A percentile compares a stretch with the other conserved stretches of the same genome.
These are phyloP conservation scores for Chaetomiaceae sp. DNA, from an alignment of 2,329 filamentous ascomycete genomes.

Conservation along the genomic window DNA sequence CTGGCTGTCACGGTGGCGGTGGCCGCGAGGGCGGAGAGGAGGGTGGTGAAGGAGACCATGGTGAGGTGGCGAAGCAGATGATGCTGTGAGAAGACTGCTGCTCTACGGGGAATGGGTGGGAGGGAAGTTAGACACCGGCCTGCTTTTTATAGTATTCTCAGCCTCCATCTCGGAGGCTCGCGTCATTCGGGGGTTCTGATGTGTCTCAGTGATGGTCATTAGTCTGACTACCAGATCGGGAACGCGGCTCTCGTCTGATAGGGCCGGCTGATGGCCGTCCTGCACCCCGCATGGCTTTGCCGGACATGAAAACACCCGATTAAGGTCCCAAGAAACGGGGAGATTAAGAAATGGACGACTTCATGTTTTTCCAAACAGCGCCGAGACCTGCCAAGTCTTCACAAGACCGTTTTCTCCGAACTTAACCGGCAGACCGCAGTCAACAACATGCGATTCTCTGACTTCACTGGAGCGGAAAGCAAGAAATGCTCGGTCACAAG, in stretches of 20 bases:
- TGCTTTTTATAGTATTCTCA: not conserved
- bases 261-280: not conserved
- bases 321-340: not conserved
- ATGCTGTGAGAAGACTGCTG: not conserved
- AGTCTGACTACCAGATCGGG: not conserved
- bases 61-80: not conserved
- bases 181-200: too few relatives aligned
- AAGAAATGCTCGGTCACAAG: not conserved
- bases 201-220: not conserved
- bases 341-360: not conserved
- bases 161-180: not conserved
- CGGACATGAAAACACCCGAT: slow-evolving; percentile 1
- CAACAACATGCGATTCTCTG: not conserved
- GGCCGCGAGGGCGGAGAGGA: slow-evolving; percentile 5
- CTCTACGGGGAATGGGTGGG: not conserved
- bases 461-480: not conserved
- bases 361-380: slow-evolving; percentile 1
- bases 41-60: slow-evolving; percentile 6
- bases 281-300: slow-evolving; percentile 6
- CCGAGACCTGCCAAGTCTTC: not conserved
- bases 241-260: not conserved
- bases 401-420: not conserved
- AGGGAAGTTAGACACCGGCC: not conserved
- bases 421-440: not conserved
- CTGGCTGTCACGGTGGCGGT: slow-evolving; percentile 1